Percentiles rank a stretch among this genome's conserved stretches.
These are phyloP conservation scores for Chytriomyces sp. DNA, from an alignment of 192 early-diverging fungal genomes.

Conservation along the genomic window DNA sequence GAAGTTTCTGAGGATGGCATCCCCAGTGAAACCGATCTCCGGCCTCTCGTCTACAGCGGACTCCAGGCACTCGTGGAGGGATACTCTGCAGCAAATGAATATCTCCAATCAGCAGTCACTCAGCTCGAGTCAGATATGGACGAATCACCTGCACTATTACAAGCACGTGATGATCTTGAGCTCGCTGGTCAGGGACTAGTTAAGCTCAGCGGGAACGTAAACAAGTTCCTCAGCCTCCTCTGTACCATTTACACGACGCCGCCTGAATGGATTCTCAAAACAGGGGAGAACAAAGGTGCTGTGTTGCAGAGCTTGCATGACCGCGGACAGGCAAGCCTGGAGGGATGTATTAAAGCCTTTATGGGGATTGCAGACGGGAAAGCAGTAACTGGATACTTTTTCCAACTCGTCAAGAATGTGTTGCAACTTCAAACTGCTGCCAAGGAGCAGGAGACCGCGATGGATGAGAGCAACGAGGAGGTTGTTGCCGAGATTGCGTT, in stretches of 20 bases:
- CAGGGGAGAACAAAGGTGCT: conserved; percentile 40
- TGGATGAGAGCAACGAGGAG: conserved; percentile 66
- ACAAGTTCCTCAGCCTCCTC: conserved; percentile 48
- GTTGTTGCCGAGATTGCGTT: conserved; percentile 51
- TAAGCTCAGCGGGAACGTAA: conserved; percentile 36
- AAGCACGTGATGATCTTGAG: background rate
- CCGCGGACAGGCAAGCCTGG: conserved; percentile 43
- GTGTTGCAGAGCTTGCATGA: conserved; percentile 51
- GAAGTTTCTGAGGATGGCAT: conserved; percentile 18
- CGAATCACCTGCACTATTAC: background rate
- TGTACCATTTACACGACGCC: conserved; percentile 57
- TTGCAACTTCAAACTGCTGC: conserved; percentile 40
- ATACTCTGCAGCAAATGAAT: conserved; percentile 11
- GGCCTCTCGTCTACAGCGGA: conserved; percentile 76
- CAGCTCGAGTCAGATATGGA: conserved; percentile 5
- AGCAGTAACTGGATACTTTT: conserved; percentile 51
- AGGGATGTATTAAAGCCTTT: conserved; percentile 44
- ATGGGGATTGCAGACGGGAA: conserved; percentile 49
- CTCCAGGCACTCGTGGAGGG: conserved; percentile 55
- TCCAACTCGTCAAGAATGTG: conserved; percentile 50
- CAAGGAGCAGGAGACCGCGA: conserved; percentile 31
- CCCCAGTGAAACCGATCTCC: conserved; percentile 60
- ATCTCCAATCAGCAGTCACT: background rate
- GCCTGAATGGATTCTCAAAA: conserved; percentile 22
- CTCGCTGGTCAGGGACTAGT: conserved; percentile 30